These are phyloP conservation scores for Populus deltoides DNA, from an alignment of 345 rosid species.

Conservation along the genomic window DNA sequence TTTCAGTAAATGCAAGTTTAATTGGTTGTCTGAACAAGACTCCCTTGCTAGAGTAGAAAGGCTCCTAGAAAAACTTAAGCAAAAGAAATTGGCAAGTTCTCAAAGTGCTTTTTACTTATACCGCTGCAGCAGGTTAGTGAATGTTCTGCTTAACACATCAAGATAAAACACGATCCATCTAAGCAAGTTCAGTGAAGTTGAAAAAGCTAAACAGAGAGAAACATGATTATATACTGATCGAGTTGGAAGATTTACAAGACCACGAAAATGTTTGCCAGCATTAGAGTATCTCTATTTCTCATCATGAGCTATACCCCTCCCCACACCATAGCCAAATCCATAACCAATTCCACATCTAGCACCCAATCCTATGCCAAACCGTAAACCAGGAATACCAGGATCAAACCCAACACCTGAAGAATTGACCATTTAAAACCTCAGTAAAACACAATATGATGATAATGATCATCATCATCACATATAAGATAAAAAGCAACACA, in stretches of 20 bases:
- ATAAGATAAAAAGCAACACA: background rate
- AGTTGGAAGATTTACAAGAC: constrained; percentile 35
- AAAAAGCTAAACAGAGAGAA: background rate
- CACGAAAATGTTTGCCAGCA: constrained; percentile 36
- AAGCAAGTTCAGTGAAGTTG: background rate
- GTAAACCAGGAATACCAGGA: constrained; percentile 80
- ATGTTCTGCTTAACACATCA: background rate
- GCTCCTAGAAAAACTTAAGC: background rate
- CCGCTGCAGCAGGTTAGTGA: background rate
- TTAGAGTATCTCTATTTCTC: constrained; percentile 43
- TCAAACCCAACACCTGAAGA: constrained; percentile 67
- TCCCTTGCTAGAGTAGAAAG: background rate
- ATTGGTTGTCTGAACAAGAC: background rate
- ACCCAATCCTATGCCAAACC: constrained; percentile 71
- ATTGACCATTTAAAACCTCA: background rate
- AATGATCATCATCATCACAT: background rate
- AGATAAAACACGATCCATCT: background rate
- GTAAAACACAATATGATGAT: background rate
- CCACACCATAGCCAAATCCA: constrained; percentile 82
- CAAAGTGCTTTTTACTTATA: background rate
- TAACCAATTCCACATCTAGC: constrained; percentile 85
- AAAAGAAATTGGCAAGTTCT: background rate
- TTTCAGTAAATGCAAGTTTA: background rate
- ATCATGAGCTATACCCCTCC: constrained; percentile 74
- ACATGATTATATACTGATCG: constrained; percentile 32